Conservation (phyloP, 75 land plant species). For the Ceratopteris richardii region DNA sequence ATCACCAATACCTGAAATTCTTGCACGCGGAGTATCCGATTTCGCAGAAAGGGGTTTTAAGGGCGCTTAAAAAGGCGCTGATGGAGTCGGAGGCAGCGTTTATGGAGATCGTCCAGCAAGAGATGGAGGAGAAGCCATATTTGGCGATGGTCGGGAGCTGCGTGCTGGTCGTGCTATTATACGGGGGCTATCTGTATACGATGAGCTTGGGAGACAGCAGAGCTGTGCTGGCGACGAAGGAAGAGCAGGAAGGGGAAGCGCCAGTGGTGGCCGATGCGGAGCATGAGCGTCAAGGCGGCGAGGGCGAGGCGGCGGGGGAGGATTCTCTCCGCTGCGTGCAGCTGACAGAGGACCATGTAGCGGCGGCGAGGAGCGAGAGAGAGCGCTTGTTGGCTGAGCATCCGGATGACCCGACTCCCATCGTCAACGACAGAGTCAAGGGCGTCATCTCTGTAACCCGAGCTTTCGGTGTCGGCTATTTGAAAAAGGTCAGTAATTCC, state of each 20-base stretch:
- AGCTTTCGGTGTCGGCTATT: conserved; percentile 87
- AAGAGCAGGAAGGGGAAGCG: too few species aligned
- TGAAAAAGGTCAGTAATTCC: conserved; percentile 54
- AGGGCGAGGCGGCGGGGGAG: conserved; percentile 16
- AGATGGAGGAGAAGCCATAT: conserved; percentile 76
- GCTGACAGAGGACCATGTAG: conserved; percentile 65
- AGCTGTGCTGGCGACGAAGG: conserved; percentile 47
- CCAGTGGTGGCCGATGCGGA: too few species aligned
- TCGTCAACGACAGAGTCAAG: conserved; percentile 52
- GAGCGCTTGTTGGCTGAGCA: conserved; percentile 43
- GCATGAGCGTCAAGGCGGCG: neutral
- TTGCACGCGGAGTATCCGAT: neutral
- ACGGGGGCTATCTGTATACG: conserved; percentile 51
- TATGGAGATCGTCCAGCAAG: conserved; percentile 61
- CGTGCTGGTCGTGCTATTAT: conserved; percentile 57
- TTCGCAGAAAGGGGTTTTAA: conserved; percentile 22
- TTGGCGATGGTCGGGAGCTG: conserved; percentile 77
- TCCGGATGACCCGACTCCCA: conserved; percentile 53
- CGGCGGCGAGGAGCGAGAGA: conserved; percentile 51
- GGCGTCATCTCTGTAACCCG: conserved; percentile 76
- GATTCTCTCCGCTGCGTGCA: conserved; percentile 16
- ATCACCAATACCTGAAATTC: too few species aligned
- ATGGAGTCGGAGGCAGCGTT: conserved; percentile 59
- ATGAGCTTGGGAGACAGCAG: conserved; percentile 72
- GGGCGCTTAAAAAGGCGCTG: conserved; percentile 47